phyloP scores from a whole-genome alignment of 805 yeast species.

The Metschnikowia lunata region DNA sequence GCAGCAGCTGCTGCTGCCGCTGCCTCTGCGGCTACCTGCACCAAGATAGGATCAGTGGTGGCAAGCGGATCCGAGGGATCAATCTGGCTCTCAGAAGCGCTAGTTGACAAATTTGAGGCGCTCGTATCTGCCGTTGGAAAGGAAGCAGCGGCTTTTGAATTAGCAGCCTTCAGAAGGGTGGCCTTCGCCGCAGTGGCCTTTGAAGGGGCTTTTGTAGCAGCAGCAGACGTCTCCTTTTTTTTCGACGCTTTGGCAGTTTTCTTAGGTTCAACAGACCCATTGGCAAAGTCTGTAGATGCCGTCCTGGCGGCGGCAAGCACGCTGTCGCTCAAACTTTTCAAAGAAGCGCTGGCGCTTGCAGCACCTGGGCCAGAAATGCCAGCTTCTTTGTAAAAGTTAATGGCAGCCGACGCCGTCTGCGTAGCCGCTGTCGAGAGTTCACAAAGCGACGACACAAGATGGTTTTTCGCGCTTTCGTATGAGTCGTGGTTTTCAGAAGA shows the following conservation, averaged over 20 bases:
- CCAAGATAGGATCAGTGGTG: conserved; percentile 7
- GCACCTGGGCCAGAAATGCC: conserved; percentile 42
- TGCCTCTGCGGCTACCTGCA: not conserved
- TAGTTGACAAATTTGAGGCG: not conserved
- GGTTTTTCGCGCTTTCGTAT: conserved; percentile 20
- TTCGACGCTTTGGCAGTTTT: conserved; percentile 10
- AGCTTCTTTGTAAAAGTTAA: conserved; percentile 64
- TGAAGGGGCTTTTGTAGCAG: not conserved
- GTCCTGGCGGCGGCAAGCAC: conserved; percentile 32
- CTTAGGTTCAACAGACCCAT: conserved; percentile 11
- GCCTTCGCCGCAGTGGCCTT: not conserved
- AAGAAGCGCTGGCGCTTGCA: conserved; percentile 29
- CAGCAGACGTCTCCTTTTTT: conserved; percentile 15
- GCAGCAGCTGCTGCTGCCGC: conserved; percentile 1
- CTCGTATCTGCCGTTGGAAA: conserved; percentile 17
- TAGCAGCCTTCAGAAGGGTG: conserved; percentile 1
- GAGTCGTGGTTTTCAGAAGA: not conserved
- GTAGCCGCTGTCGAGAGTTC: conserved; percentile 84
- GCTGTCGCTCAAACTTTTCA: conserved; percentile 26
- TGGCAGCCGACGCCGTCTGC: conserved; percentile 76
- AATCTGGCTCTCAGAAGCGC: not conserved
- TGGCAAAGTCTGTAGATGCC: conserved; percentile 31
- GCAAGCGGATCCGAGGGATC: conserved; percentile 2
- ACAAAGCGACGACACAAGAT: conserved; percentile 70
- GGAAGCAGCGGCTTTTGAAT: conserved; percentile 7